Percentiles rank a stretch among this genome's conserved stretches.
phyloP scores from a whole-genome alignment of 345 rosid genomes.

The Draba incana region DNA sequence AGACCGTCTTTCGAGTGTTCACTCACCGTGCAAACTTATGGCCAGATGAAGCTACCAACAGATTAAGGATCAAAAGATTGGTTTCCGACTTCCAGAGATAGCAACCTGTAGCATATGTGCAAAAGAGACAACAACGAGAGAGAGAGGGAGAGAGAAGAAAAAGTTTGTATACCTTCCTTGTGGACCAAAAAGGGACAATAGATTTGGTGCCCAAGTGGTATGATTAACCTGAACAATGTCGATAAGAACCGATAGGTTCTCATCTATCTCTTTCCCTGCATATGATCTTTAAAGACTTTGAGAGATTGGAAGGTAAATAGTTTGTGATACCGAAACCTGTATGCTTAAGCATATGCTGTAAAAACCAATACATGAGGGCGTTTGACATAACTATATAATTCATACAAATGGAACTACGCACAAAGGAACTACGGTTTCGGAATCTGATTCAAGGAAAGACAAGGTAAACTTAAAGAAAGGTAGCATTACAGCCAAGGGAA shows the following conservation, averaged over 20 bases:
- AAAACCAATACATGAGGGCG: constrained; percentile 2
- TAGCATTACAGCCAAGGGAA: constrained; percentile 52
- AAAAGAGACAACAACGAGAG: neutral
- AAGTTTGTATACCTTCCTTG: constrained; percentile 30
- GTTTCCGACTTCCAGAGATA: constrained; percentile 21
- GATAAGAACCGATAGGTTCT: constrained; percentile 7
- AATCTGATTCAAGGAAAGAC: constrained; percentile 34
- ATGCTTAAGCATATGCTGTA: constrained; percentile 16
- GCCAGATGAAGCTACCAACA: constrained; percentile 18
- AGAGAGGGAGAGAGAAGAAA: neutral
- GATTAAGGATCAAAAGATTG: constrained; percentile 12
- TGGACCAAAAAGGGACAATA: constrained; percentile 22
- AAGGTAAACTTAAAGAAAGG: constrained; percentile 32
- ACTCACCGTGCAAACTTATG: constrained; percentile 4
- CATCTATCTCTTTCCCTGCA: constrained; percentile 37
- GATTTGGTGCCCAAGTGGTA: constrained; percentile 18
- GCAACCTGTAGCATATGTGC: constrained; percentile 31
- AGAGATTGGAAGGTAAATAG: neutral
- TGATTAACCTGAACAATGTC: constrained; percentile 28
- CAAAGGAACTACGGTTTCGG: constrained; percentile 36
- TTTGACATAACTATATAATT: constrained; percentile 25
- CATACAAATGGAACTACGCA: constrained; percentile 30
- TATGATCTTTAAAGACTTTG: constrained; percentile 13
- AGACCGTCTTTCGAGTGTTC: neutral
- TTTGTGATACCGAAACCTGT: constrained; percentile 18